phyloP scores from a whole-genome alignment of 208 protist species.

The Wallacemonas sp. region DNA sequence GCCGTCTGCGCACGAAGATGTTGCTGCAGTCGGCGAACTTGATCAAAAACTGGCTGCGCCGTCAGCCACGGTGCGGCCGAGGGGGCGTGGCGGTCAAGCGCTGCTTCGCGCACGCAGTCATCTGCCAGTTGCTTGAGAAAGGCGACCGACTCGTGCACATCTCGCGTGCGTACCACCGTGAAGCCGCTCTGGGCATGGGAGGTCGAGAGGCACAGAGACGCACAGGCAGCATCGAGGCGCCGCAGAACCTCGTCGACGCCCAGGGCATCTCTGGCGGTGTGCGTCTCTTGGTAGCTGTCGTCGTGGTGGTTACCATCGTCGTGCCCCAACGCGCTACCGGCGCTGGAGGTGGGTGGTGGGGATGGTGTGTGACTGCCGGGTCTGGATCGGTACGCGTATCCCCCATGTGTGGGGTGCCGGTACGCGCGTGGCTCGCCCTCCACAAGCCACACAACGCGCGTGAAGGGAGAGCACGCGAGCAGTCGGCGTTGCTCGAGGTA shows the following conservation, averaged over 20 bases:
- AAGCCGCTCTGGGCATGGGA: slow-evolving; percentile 12
- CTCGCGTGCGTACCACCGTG: slow-evolving; percentile 49
- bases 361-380: background rate
- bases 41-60: slow-evolving; percentile 17
- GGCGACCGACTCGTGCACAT: slow-evolving; percentile 32
- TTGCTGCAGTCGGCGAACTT: slow-evolving; percentile 26
- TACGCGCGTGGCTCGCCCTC: slow-evolving; percentile 32
- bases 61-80: slow-evolving; percentile 3
- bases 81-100: background rate
- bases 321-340: too few species aligned
- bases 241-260: slow-evolving; percentile 1
- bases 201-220: slow-evolving; percentile 20
- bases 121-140: slow-evolving; percentile 32
- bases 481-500: slow-evolving; percentile 73
- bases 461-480: slow-evolving; percentile 48
- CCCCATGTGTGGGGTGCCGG: background rate
- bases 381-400: background rate
- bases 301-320: background rate
- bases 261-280: background rate
- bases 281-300: background rate
- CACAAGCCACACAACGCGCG: slow-evolving; percentile 66
- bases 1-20: slow-evolving; percentile 51
- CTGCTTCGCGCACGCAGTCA: slow-evolving; percentile 15
- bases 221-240: slow-evolving; percentile 46
- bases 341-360: too few species aligned